Base-by-base conservation (phyloP, 2,329 filamentous ascomycete species). In the Fusarium globosum region DNA sequence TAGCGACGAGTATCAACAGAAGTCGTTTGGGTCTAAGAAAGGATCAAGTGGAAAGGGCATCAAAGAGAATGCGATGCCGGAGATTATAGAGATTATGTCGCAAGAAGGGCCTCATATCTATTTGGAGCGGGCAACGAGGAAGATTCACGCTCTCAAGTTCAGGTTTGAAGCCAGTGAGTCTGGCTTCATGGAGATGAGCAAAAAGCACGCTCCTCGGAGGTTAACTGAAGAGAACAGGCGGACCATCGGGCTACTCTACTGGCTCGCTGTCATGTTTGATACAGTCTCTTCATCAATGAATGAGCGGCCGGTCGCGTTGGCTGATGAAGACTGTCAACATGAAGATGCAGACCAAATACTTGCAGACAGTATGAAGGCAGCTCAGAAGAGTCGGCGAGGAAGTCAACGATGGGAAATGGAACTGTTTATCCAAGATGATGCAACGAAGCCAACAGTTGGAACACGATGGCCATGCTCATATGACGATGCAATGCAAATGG, bases 231-330 rank as follows among this genome's bases (percentile, higher is more conserved):
- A 58, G 3, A 58, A 58, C 3, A 30, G 55, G 3, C 55, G 55
- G 0, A 58, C 55, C 0, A 58, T 58, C 0, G 55, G 55, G 0
- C 0, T 58, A 0, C 30, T 58, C 0, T 58, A 58, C 20, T 58
- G 55, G 55, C 30, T 58, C 0, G 55, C 55, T 1, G 55, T 58
- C 2, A 58, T 58, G 55, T 58, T 58, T 0, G 55, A 58, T 4
- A 58, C 55, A 15, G 41, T 58, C 1, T 58, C 55, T 30, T 58
- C 55, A n/a, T 58, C 55, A 0, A 58, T 58, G 55, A 58, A 58
- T 2, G 55, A 58, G 14, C 2, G 55, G 1, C 55, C 55, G 0
- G 55, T 58, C 0, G 55, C 55, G 0, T 1, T 58, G 1, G 55
- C 55, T 1, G 55, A 58, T 20, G 55, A 58, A 6, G 55, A 58